A percentile compares a stretch with the other conserved stretches of the same genome.
phyloP scores from a whole-genome alignment of 2,329 filamentous ascomycete species.

The Fusarium armeniacum region DNA sequence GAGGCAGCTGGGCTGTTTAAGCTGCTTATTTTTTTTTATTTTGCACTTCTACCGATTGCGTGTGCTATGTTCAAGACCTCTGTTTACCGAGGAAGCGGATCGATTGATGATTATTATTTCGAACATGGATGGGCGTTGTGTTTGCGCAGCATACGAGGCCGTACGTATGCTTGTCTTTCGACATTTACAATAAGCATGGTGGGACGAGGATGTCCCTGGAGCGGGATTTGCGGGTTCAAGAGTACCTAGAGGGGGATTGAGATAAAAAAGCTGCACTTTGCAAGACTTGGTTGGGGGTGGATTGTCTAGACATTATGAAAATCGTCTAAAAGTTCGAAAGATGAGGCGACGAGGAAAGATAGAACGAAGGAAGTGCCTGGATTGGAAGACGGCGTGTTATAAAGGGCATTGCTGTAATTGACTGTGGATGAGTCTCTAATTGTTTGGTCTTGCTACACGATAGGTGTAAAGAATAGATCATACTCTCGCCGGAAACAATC shows the following conservation, averaged over 20 bases:
- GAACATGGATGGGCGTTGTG: slow-evolving; percentile 39
- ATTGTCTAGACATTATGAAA: slow-evolving; percentile 26
- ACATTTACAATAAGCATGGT: slow-evolving; percentile 30
- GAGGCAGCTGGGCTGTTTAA: slow-evolving; percentile 80
- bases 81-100: slow-evolving; percentile 6
- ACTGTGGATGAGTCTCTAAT: slow-evolving; percentile 15
- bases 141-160: slow-evolving; percentile 21
- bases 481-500: slow-evolving; percentile 13
- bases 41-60: slow-evolving; percentile 10
- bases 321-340: slow-evolving; percentile 30
- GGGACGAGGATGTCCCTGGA: slow-evolving; percentile 33
- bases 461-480: slow-evolving; percentile 27
- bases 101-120: slow-evolving; percentile 20
- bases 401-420: slow-evolving; percentile 13
- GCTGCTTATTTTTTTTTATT: slow-evolving; percentile 10
- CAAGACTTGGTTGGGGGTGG: slow-evolving; percentile 13
- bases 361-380: slow-evolving; percentile 3
- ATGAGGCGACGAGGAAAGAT: slow-evolving; percentile 11
- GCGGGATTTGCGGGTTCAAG: slow-evolving; percentile 16
- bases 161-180: slow-evolving; percentile 22
- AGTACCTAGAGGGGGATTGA: slow-evolving; percentile 13
- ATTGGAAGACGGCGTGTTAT: slow-evolving; percentile 6
- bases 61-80: slow-evolving; percentile 9
- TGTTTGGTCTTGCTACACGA: slow-evolving; percentile 11
- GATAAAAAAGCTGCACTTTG: slow-evolving; percentile 11